Evolutionary conservation across 345 rosid genomes (phyloP).

Genomic region (Populus davidiana): DNA sequence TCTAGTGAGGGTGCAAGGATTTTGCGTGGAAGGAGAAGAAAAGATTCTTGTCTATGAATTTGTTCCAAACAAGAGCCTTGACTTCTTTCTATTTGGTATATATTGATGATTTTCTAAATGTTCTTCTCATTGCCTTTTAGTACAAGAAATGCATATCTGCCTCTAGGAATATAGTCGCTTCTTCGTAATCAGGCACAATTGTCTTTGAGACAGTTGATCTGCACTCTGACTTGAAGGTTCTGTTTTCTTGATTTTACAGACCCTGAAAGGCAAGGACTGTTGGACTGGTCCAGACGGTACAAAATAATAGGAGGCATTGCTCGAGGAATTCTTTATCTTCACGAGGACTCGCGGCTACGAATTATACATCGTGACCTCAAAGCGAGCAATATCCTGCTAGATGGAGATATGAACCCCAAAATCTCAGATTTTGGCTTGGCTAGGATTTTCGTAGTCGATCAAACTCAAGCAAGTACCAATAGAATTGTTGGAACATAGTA

Average conservation of each 20-base stretch:
- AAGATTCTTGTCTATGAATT: too few relatives aligned
- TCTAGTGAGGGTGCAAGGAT: too few relatives aligned
- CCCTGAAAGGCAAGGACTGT: not conserved
- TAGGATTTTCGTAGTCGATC: slow-evolving; percentile 22
- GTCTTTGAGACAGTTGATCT: not conserved
- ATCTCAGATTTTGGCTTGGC: slow-evolving; percentile 38
- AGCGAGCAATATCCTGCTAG: slow-evolving; percentile 43
- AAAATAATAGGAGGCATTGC: slow-evolving; percentile 41
- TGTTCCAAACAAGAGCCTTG: too few relatives aligned
- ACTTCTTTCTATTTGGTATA: slow-evolving; percentile 37
- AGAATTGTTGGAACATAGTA: slow-evolving; percentile 26
- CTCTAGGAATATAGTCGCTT: not conserved
- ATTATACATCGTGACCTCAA: slow-evolving; percentile 50
- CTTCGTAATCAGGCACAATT: not conserved
- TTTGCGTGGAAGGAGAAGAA: too few relatives aligned
- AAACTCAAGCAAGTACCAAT: slow-evolving; percentile 18
- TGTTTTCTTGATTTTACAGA: slow-evolving; percentile 1
- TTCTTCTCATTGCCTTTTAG: not conserved
- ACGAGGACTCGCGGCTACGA: slow-evolving; percentile 36
- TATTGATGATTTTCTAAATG: not conserved
- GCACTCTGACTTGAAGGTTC: not conserved
- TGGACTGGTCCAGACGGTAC: slow-evolving; percentile 33
- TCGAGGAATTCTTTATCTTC: slow-evolving; percentile 46
- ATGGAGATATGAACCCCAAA: slow-evolving; percentile 41
- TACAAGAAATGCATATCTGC: too few relatives aligned